Percentiles rank a stretch among this genome's conserved stretches.
These are phyloP conservation scores for Penicillium odoratum DNA, from an alignment of 495 filamentous ascomycete species.

Conservation along the genomic window DNA sequence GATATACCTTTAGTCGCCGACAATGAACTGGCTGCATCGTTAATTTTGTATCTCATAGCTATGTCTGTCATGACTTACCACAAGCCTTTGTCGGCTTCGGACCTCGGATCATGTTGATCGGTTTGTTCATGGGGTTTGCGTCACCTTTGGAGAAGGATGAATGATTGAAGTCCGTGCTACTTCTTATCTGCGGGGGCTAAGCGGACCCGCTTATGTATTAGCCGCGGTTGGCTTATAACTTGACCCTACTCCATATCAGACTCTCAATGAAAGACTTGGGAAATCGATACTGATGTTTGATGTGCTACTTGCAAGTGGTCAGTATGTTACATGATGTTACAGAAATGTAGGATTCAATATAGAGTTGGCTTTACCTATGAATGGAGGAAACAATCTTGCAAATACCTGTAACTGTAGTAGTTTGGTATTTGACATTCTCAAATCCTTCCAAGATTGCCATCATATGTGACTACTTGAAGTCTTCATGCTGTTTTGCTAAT, in stretches of 20 bases:
- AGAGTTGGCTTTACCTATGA: too few species aligned
- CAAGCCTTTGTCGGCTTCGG: slow-evolving; percentile 44
- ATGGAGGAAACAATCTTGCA: too few species aligned
- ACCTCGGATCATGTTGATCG: slow-evolving; percentile 19
- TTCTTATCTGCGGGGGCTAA: slow-evolving; percentile 1
- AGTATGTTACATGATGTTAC: too few species aligned
- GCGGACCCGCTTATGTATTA: slow-evolving; percentile 4
- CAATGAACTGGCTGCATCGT: slow-evolving; percentile 35
- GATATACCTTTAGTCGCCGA: slow-evolving; percentile 36
- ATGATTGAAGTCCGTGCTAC: slow-evolving; percentile 4
- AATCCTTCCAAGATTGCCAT: too few species aligned
- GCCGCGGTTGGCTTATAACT: neutral
- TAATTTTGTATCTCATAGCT: slow-evolving; percentile 9
- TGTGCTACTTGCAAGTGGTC: too few species aligned
- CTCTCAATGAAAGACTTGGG: neutral
- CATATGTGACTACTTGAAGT: too few species aligned
- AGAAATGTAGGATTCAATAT: too few species aligned
- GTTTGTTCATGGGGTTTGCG: slow-evolving; percentile 19
- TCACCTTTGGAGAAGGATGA: slow-evolving; percentile 3
- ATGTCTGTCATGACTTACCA: slow-evolving; percentile 25
- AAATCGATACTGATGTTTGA: neutral
- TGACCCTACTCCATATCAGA: neutral
- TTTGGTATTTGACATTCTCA: too few species aligned
- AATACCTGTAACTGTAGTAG: too few species aligned
- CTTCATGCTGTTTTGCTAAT: too few species aligned